Evolutionary conservation across 805 yeast species (phyloP).

Genomic region (Hemisphaericaspora nanyangensis): DNA sequence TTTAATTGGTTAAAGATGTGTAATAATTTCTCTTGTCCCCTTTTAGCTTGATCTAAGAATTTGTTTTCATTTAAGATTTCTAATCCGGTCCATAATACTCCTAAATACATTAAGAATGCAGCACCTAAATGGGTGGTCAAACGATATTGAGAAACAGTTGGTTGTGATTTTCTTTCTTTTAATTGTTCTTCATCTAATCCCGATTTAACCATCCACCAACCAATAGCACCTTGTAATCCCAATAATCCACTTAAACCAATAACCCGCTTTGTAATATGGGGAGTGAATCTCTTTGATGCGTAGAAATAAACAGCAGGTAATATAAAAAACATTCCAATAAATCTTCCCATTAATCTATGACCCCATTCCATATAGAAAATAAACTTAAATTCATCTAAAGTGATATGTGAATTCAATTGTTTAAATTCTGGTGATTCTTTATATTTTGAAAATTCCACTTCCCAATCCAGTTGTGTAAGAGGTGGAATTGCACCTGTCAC

Average conservation of each 20-base stretch:
- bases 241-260: conserved; percentile 70
- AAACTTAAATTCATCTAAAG: conserved; percentile 89
- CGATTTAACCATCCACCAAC: conserved; percentile 99
- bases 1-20: conserved; percentile 55
- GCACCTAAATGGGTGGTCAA: conserved; percentile 92
- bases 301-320: conserved; percentile 85
- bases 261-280: conserved; percentile 63
- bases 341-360: conserved; percentile 88
- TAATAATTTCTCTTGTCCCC: conserved; percentile 54
- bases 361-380: conserved; percentile 98
- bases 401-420: conserved; percentile 82
- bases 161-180: conserved; percentile 79
- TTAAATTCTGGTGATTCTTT: conserved; percentile 86
- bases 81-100: conserved; percentile 88
- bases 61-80: conserved; percentile 72
- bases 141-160: conserved; percentile 96
- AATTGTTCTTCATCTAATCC: conserved; percentile 83
- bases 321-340: conserved; percentile 79
- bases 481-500: conserved; percentile 96
- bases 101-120: conserved; percentile 81
- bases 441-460: conserved; percentile 75
- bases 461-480: conserved; percentile 76
- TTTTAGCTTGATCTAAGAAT: conserved; percentile 45
- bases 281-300: conserved; percentile 58
- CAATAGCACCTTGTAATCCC: conserved; percentile 93